Evolutionary conservation across 2,329 filamentous ascomycete species (phyloP), one percentile per base, ranked within the genome.

Genomic region (Colletotrichum eremochloae): DNA sequence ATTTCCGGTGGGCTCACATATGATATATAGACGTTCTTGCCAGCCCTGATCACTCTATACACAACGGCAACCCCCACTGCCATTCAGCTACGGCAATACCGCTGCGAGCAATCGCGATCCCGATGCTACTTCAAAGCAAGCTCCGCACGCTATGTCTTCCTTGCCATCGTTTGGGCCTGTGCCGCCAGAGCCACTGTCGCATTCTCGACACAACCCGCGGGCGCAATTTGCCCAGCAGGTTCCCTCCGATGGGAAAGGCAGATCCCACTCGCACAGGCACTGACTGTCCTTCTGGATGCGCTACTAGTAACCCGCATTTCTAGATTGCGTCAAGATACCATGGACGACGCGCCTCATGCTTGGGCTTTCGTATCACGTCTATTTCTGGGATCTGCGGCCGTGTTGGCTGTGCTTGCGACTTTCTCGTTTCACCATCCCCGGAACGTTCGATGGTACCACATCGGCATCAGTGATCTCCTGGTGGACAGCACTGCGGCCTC

Each of bases 131-230:
- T 56, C 33, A 71, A 24, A n/a, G 61, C 69, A 3, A 40, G 63
- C 5, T n/a, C 73, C 29, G 8, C 74, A 12, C 60, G 75, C 50
- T 79, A 78, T 67, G 50, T 73, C 24, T 3, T 76, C 20, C 65
- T 80, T 5, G 76, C 81, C 20, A 50, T 81, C 7, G 33, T 76
- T 7, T 83, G 81, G 81, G 80, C 77, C 7, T 68, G 78, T n/a
- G 78, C 78, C 4, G 75, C 79, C 52, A 74, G 78, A 15, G 62
- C 78, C 7, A 78, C 78, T 11, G 75, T 78, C 46, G 72, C 74
- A 18, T 75, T 78, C 1, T 75, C 77, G 3, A 77, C 78, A 67
- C 75, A 72, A 38, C 68, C 67, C 0, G 76, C 79, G 1, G 77
- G 79, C 44, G 79, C 76, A 44, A 79, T 81, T 42, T 81, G 80